These are phyloP conservation scores for Cavenderia fasciculata DNA, from an alignment of 78 protist genomes.

Conservation along the genomic window DNA sequence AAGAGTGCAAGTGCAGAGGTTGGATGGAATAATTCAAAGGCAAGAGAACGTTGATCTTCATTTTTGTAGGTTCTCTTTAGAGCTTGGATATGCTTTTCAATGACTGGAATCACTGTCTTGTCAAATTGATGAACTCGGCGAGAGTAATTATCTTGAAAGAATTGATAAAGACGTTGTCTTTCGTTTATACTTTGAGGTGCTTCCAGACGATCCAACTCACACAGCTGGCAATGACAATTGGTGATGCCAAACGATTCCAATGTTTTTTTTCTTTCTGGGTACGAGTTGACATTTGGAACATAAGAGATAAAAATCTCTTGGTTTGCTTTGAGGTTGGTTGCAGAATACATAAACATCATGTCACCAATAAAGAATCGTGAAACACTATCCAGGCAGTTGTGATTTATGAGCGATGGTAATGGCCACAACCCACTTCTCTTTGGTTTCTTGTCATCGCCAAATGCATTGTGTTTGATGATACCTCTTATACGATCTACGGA, in stretches of 20 bases:
- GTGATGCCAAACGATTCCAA: background rate
- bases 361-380: slow-evolving; percentile 22
- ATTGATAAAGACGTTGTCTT: background rate
- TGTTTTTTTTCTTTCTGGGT: background rate
- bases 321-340: background rate
- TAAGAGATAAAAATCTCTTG: background rate
- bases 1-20: background rate
- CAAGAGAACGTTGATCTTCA: too few species aligned
- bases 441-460: background rate
- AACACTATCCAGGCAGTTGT: background rate
- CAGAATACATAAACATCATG: background rate
- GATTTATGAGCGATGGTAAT: slow-evolving; percentile 22
- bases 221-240: slow-evolving; percentile 11
- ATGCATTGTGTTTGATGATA: background rate
- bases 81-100: background rate
- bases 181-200: background rate
- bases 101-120: background rate
- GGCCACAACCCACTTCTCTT: slow-evolving; percentile 1
- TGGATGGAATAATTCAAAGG: too few species aligned
- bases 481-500: background rate
- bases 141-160: background rate
- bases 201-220: background rate
- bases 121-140: background rate
- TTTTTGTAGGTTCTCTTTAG: background rate
- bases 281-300: background rate